Conservation (phyloP, 2,329 filamentous ascomycete genomes). For the Calycina herbarum region DNA sequence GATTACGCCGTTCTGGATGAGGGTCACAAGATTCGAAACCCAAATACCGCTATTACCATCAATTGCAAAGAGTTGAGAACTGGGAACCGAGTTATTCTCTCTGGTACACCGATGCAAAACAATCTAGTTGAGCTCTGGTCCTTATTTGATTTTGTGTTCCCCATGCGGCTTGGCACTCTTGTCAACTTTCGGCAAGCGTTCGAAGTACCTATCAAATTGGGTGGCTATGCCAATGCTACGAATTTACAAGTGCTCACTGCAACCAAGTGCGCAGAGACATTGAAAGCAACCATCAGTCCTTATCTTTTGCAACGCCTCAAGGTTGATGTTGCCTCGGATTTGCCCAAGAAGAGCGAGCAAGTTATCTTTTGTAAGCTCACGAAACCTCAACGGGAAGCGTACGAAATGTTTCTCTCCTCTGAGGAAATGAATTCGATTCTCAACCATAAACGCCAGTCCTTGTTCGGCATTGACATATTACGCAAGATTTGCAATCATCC, state of each 20-base stretch:
- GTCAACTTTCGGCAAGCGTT: slow-evolving; percentile 90
- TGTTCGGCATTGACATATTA: slow-evolving; percentile 88
- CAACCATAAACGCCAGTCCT: slow-evolving; percentile 70
- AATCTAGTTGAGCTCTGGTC: slow-evolving; percentile 96
- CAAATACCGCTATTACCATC: slow-evolving; percentile 90
- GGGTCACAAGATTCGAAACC: slow-evolving; percentile 97
- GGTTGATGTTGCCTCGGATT: slow-evolving; percentile 86
- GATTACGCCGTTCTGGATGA: slow-evolving; percentile 93
- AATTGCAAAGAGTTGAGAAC: slow-evolving; percentile 93
- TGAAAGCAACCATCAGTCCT: slow-evolving; percentile 91
- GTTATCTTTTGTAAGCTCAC: slow-evolving; percentile 96
- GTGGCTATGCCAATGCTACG: slow-evolving; percentile 92
- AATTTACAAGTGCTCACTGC: slow-evolving; percentile 94
- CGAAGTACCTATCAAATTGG: slow-evolving; percentile 88
- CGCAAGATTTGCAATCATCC: slow-evolving; percentile 98
- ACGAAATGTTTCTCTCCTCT: slow-evolving; percentile 77
- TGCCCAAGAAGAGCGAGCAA: slow-evolving; percentile 94
- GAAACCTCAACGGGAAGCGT: slow-evolving; percentile 72
- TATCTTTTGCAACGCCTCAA: slow-evolving; percentile 93
- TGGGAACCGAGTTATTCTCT: slow-evolving; percentile 86
- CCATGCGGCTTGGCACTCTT: slow-evolving; percentile 89
- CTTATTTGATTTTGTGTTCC: slow-evolving; percentile 95
- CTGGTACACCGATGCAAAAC: slow-evolving; percentile 97
- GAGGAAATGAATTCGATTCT: slow-evolving; percentile 85
- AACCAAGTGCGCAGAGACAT: slow-evolving; percentile 86